Evolutionary conservation across 306 rosid genomes (phyloP).

Genomic region (Dryas octopetala): DNA sequence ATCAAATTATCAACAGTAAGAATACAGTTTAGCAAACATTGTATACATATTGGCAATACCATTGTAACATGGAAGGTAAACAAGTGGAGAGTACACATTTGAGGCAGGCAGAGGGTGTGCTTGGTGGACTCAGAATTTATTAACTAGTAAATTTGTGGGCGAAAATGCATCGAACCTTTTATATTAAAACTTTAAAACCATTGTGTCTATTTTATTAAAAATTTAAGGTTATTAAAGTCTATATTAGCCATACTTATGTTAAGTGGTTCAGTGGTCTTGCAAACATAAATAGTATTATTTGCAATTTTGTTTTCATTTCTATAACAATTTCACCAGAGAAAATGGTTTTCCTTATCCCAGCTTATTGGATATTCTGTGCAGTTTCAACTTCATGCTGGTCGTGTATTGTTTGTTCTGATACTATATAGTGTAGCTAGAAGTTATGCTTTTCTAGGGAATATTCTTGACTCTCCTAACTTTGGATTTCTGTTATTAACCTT

Average conservation of each 20-base stretch:
- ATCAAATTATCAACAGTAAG: neutral
- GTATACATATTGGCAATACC: neutral
- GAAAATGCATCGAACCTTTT: neutral
- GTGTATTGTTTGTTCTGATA: neutral
- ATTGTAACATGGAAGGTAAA: neutral
- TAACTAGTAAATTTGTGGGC: neutral
- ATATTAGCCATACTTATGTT: neutral
- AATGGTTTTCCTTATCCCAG: neutral
- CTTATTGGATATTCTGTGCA: neutral
- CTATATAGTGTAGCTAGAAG: neutral
- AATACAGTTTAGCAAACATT: neutral
- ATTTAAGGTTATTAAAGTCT: neutral
- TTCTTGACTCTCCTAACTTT: neutral
- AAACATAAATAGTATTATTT: neutral
- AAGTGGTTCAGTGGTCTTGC: neutral
- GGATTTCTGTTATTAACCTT: neutral
- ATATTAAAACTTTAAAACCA: neutral
- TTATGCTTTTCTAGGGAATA: neutral
- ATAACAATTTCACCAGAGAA: neutral
- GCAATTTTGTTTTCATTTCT: neutral
- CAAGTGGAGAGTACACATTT: neutral
- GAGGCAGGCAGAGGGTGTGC: neutral
- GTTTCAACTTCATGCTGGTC: neutral
- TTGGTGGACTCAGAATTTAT: conserved; percentile 9
- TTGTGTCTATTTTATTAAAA: neutral